A percentile compares a stretch with the other conserved stretches of the same genome.
Evolutionary conservation across 73 alveolate species (phyloP).

Genomic region (Symbiodinium natans): DNA sequence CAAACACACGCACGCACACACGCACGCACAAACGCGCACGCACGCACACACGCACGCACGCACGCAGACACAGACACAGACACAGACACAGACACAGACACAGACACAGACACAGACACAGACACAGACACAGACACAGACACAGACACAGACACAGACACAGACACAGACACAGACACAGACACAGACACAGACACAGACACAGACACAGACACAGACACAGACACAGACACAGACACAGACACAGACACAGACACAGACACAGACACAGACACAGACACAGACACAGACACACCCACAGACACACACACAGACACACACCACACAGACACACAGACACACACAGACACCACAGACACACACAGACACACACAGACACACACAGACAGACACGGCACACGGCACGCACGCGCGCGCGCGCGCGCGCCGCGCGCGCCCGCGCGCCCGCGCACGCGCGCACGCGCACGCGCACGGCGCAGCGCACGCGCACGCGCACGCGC

Average conservation of each 20-base stretch:
- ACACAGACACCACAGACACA: no score
- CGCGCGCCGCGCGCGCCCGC: no score
- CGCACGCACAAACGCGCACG: no score
- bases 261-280: slow-evolving; percentile 9
- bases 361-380: slow-evolving; percentile 1
- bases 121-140: slow-evolving; percentile 9
- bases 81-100: slow-evolving; percentile 9
- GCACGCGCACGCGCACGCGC: neutral
- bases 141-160: slow-evolving; percentile 9
- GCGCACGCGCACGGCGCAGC: neutral
- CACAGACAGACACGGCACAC: neutral
- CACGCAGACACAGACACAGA: no score
- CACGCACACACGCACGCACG: no score
- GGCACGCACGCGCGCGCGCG: no score
- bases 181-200: slow-evolving; percentile 9
- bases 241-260: slow-evolving; percentile 9
- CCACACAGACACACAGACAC: no score
- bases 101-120: slow-evolving; percentile 9
- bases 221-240: slow-evolving; percentile 9
- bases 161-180: slow-evolving; percentile 9
- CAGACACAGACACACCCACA: no score
- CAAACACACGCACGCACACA: no score
- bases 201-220: slow-evolving; percentile 9
- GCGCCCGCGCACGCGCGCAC: neutral
- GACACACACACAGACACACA: no score